Conservation (phyloP, 2,329 filamentous ascomycete species). For the Ceratocystiopsis brevicomis region DNA sequence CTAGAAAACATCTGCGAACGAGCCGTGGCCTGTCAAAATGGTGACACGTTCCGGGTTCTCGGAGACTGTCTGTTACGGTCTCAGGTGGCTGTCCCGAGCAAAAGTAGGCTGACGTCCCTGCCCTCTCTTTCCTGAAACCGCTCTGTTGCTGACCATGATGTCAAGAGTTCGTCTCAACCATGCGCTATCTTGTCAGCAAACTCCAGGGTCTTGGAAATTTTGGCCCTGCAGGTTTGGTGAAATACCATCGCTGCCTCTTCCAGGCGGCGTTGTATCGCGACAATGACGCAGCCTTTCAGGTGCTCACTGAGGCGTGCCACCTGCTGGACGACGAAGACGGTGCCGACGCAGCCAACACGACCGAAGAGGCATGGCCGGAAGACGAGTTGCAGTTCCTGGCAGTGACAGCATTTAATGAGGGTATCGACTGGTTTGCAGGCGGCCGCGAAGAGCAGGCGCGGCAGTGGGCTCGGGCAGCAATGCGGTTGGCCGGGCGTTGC, state of each 20-base stretch:
- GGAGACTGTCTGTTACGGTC: slow-evolving; percentile 44
- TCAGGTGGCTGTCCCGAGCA: slow-evolving; percentile 17
- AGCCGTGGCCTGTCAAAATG: slow-evolving; percentile 24
- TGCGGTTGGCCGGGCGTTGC: slow-evolving; percentile 40
- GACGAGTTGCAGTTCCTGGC: slow-evolving; percentile 63
- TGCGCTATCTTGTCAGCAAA: slow-evolving; percentile 52
- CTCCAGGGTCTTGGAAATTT: slow-evolving; percentile 39
- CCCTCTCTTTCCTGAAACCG: neutral
- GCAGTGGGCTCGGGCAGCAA: slow-evolving; percentile 43
- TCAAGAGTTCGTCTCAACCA: slow-evolving; percentile 29
- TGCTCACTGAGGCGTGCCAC: slow-evolving; percentile 43
- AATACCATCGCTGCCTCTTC: slow-evolving; percentile 64
- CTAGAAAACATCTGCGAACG: slow-evolving; percentile 40
- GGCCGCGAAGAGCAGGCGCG: slow-evolving; percentile 35
- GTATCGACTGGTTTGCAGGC: slow-evolving; percentile 42
- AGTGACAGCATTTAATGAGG: slow-evolving; percentile 49
- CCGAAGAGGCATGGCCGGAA: slow-evolving; percentile 34
- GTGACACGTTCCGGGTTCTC: slow-evolving; percentile 39
- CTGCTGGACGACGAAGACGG: slow-evolving; percentile 21
- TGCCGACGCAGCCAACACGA: slow-evolving; percentile 7
- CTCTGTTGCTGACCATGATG: neutral
- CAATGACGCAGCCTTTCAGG: slow-evolving; percentile 33
- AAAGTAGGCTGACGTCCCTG: slow-evolving; percentile 1
- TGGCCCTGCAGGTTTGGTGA: slow-evolving; percentile 41
- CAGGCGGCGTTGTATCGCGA: slow-evolving; percentile 43